Evolutionary conservation across 352 stramenopile genomes (phyloP).

Genomic region (Phytophthora ramorum): DNA sequence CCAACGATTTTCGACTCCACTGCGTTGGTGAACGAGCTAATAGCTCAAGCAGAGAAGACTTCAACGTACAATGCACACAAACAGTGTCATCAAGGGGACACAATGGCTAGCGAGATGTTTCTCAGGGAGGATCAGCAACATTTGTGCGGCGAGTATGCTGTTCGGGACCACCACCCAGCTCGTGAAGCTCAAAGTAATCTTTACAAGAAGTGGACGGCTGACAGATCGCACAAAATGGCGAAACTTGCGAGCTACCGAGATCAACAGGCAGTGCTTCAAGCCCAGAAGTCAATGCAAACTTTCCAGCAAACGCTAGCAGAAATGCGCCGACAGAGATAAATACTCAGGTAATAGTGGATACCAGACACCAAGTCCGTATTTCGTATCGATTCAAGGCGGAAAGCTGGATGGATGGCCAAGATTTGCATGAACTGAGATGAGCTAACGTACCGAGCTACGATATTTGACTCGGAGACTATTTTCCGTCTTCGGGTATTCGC

Average conservation of each 20-base stretch:
- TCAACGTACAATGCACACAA: not conserved
- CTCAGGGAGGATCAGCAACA: not conserved
- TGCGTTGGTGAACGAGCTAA: constrained; percentile 33
- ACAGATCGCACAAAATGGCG: constrained; percentile 29
- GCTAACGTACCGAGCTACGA: not conserved
- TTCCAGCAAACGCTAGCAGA: constrained; percentile 49
- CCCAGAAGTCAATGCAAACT: constrained; percentile 53
- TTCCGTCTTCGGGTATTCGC: too few relatives aligned
- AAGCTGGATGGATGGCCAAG: not conserved
- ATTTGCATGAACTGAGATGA: not conserved
- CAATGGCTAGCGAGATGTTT: not conserved
- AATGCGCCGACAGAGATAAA: constrained; percentile 23
- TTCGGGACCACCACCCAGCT: constrained; percentile 1
- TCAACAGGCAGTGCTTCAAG: constrained; percentile 24
- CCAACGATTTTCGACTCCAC: constrained; percentile 39
- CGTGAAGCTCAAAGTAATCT: constrained; percentile 35
- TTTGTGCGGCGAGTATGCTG: not conserved
- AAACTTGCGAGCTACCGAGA: constrained; percentile 26
- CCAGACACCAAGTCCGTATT: too few relatives aligned
- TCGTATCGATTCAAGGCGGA: not conserved
- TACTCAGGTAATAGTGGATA: not conserved
- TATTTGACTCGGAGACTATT: too few relatives aligned
- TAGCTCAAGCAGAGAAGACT: constrained; percentile 21
- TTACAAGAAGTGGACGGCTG: constrained; percentile 37
- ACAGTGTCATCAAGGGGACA: not conserved